Evolutionary conservation across 345 rosid species (phyloP).

Genomic region (Luvunga scandens): DNA sequence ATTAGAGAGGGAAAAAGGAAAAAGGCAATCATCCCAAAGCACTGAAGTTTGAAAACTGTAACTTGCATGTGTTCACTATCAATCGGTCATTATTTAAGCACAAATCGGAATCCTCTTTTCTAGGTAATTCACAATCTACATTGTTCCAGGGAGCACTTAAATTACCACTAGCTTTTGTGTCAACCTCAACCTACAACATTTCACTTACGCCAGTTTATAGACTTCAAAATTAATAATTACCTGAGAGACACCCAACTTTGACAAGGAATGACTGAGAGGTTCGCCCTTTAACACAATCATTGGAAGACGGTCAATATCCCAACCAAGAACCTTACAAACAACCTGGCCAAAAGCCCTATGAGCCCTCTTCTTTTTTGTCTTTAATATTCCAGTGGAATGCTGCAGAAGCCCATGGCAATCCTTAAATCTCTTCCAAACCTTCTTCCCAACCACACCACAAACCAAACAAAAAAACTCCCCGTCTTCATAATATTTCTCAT

Average conservation of each 20-base stretch:
- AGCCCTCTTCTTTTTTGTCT: conserved; percentile 43
- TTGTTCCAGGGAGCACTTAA: not conserved
- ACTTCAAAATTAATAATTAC: conserved; percentile 11
- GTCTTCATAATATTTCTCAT: conserved; percentile 27
- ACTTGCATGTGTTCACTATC: not conserved
- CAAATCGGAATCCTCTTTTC: conserved; percentile 5
- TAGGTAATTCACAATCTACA: conserved; percentile 6
- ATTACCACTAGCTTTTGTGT: conserved; percentile 6
- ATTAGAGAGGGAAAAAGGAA: not conserved
- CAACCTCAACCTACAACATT: conserved; percentile 17
- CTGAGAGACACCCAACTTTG: conserved; percentile 17
- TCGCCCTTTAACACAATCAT: conserved; percentile 31
- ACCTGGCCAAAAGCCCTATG: conserved; percentile 71
- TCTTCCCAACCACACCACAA: conserved; percentile 37
- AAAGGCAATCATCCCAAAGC: not conserved
- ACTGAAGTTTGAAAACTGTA: not conserved
- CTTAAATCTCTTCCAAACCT: conserved; percentile 41
- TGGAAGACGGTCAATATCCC: conserved; percentile 57
- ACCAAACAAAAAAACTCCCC: conserved; percentile 49
- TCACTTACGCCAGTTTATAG: not conserved
- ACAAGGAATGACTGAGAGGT: conserved; percentile 29
- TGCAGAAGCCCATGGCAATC: conserved; percentile 43
- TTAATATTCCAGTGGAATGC: conserved; percentile 40
- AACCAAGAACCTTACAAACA: conserved; percentile 71
- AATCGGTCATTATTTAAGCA: not conserved